phyloP scores from a whole-genome alignment of 495 filamentous ascomycete genomes.

The Sordaria brevicollis region DNA sequence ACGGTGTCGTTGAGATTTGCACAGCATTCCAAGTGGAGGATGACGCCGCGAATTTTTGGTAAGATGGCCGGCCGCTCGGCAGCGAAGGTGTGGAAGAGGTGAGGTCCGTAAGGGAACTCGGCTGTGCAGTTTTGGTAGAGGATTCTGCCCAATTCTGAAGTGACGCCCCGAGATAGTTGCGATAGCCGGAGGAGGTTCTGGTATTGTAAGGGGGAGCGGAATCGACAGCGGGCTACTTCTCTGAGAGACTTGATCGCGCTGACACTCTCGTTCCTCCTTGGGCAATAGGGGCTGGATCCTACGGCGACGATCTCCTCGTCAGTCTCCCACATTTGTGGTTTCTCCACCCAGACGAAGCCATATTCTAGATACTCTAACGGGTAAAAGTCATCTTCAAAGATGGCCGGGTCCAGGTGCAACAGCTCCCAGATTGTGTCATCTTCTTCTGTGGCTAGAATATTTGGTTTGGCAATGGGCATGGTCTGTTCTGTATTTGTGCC shows the following conservation, averaged over 20 bases:
- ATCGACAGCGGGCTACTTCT: background rate
- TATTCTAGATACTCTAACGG: background rate
- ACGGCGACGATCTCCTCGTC: background rate
- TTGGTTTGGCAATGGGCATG: background rate
- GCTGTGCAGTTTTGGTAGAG: background rate
- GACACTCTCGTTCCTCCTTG: too few species aligned
- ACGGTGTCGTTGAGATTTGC: background rate
- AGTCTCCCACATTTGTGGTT: background rate
- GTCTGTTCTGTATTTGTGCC: background rate
- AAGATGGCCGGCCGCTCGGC: background rate
- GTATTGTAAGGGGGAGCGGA: background rate
- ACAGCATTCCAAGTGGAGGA: background rate
- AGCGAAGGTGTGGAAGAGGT: background rate
- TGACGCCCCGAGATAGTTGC: background rate
- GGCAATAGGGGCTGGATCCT: background rate
- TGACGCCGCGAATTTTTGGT: background rate
- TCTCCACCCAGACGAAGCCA: background rate
- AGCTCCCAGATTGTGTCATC: background rate
- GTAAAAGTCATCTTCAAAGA: background rate
- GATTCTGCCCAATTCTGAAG: background rate
- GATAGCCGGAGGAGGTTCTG: background rate
- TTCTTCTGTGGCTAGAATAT: background rate
- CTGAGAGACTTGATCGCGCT: too few species aligned
- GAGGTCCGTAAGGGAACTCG: background rate
- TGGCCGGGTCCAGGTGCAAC: background rate